A percentile compares a stretch with the other conserved stretches of the same genome.
Evolutionary conservation across 306 rosid species (phyloP).

Genomic region (Calophaca sinica): DNA sequence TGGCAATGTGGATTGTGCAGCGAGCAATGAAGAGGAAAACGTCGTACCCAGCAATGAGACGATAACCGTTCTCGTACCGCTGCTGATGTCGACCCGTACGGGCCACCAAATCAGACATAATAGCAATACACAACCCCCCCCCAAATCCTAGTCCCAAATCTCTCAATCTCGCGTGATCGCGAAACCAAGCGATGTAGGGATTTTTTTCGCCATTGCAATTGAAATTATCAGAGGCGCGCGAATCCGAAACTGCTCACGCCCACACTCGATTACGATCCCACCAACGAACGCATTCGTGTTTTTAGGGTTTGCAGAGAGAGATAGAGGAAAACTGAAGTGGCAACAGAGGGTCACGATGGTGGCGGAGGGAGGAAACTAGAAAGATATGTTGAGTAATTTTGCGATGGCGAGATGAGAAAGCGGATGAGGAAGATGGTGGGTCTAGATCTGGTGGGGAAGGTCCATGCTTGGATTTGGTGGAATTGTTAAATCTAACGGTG

Average conservation of each 20-base stretch:
- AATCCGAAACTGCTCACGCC: conserved; percentile 43
- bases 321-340: background rate
- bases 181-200: background rate
- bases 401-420: too few species aligned
- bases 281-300: conserved; percentile 16
- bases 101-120: conserved; percentile 84
- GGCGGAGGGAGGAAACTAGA: too few species aligned
- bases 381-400: too few species aligned
- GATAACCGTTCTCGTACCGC: conserved; percentile 79
- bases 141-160: background rate
- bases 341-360: too few species aligned
- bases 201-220: conserved; percentile 37
- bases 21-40: background rate
- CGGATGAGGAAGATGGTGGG: too few species aligned
- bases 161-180: conserved; percentile 7
- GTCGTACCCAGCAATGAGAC: conserved; percentile 84
- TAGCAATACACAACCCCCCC: conserved; percentile 37
- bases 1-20: background rate
- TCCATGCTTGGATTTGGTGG: too few species aligned
- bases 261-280: conserved; percentile 42
- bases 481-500: too few species aligned
- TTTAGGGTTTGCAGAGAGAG: conserved; percentile 47
- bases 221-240: conserved; percentile 17
- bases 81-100: conserved; percentile 93
- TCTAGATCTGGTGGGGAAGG: too few species aligned